Evolutionary conservation across 2,329 filamentous ascomycete species (phyloP).

Genomic region (Malbranchea cinnamomea): DNA sequence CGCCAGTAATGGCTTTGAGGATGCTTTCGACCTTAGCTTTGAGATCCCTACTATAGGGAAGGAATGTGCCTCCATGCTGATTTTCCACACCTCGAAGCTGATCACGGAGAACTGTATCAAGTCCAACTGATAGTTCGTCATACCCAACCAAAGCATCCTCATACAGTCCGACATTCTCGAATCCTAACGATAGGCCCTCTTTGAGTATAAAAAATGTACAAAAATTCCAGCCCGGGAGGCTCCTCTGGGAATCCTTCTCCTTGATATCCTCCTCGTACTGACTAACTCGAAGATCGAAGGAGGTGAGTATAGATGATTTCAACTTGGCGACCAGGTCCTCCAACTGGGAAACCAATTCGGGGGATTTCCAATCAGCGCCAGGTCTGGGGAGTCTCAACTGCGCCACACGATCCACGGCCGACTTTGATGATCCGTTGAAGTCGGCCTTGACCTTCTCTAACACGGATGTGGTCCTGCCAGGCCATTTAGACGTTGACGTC

Average conservation of each 20-base stretch:
- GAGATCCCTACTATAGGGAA: conserved; percentile 59
- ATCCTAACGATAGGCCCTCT: conserved; percentile 81
- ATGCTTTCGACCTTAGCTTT: conserved; percentile 43
- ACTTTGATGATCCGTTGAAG: conserved; percentile 68
- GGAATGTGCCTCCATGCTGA: conserved; percentile 56
- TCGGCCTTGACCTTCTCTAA: conserved; percentile 81
- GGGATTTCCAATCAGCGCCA: conserved; percentile 48
- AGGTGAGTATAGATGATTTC: conserved; percentile 71
- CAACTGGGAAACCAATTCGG: conserved; percentile 72
- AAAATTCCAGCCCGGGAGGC: conserved; percentile 92
- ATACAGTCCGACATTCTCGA: conserved; percentile 89
- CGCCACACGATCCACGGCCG: conserved; percentile 58
- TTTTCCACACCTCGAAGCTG: conserved; percentile 47
- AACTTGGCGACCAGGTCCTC: conserved; percentile 71
- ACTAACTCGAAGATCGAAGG: conserved; percentile 77
- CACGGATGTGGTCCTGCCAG: conserved; percentile 63
- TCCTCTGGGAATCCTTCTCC: conserved; percentile 78
- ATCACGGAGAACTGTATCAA: conserved; percentile 70
- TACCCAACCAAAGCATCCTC: conserved; percentile 92
- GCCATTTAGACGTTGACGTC: conserved; percentile 55
- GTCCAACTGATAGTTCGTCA: conserved; percentile 76
- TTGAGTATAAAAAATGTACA: conserved; percentile 98
- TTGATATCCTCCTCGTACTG: conserved; percentile 97
- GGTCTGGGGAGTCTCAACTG: conserved; percentile 60
- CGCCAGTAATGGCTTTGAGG: conserved; percentile 31